Base-by-base conservation (phyloP, 441 rosid genomes). In the Hypseocharis bilobata region DNA sequence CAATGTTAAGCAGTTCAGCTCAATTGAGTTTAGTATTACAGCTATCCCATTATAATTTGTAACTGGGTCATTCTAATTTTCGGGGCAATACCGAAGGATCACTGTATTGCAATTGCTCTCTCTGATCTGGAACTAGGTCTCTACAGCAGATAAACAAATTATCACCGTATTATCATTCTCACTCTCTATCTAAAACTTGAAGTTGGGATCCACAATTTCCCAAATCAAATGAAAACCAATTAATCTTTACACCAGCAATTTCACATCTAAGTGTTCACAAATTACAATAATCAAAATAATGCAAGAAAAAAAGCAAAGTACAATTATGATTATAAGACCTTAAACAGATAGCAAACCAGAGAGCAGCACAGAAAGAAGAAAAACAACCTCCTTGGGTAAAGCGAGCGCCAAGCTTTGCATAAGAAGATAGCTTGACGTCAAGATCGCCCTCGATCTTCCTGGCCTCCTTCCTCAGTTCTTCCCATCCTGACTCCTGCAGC, bases 401-500 rank as follows among this genome's bases (percentile, higher is more conserved):
- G 67, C 96, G 82, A 25, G 93, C 81, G 23, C 97, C 95, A 40
- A 93, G 89, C 77, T 93, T 93, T 42, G 97, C 99, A 63, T 91
- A 93, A 26, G 99, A 91, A 60, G 96, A 87, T 67, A 93, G 89
- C 80, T 91, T 90, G 60, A 93, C 91, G 52, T 88, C 95, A 72
- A 88, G 92, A 88, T 93, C 97, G 66, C 96, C 93, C 80, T 86
- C 99, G 70, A 88, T 76, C 81, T 87, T 93, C 60, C 96, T 84
- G 60, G 97, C 99, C 67, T 89, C 96, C 68, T 80, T 83, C 76
- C 97, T 80, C 56, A 89, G 83, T 67, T 88, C 99, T 72, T 91
- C 99, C 97, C 97, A 91, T 27, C 97, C 97, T 6, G 96, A 89
- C 75, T 88, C 97, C 81, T 87, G 97, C 62, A 91, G 79, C 81